Percentiles rank a stretch among this genome's conserved stretches.
phyloP scores from a whole-genome alignment of 371 early-diverging fungal genomes.

The Rhizopus delemar region DNA sequence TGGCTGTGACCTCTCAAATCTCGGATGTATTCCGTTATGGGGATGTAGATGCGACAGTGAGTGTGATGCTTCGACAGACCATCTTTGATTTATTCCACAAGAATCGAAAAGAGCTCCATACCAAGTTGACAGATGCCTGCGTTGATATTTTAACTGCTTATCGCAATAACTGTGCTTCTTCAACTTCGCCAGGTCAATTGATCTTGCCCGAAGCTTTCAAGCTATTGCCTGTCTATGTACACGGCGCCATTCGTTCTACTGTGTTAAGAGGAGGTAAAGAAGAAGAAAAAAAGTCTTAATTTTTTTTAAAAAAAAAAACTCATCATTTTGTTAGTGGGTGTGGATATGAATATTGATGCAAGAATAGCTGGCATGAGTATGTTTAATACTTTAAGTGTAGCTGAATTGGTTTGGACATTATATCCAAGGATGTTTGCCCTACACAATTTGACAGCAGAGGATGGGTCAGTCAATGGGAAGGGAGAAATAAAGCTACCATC shows the following conservation, averaged over 20 bases:
- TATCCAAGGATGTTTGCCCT: constrained; percentile 87
- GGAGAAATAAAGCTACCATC: constrained; percentile 63
- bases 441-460: constrained; percentile 59
- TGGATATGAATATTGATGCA: constrained; percentile 70
- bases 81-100: constrained; percentile 70
- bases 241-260: constrained; percentile 79
- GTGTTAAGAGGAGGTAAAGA: constrained; percentile 71
- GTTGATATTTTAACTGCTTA: constrained; percentile 90
- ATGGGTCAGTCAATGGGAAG: constrained; percentile 36
- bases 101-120: constrained; percentile 79
- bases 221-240: constrained; percentile 87
- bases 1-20: constrained; percentile 76
- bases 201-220: constrained; percentile 97
- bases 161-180: constrained; percentile 88
- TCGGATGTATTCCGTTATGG: constrained; percentile 90
- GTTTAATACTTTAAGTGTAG: constrained; percentile 74
- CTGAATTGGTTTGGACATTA: constrained; percentile 72
- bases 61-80: constrained; percentile 81
- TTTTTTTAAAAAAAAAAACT: background rate
- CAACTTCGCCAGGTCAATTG: constrained; percentile 90
- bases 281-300: background rate
- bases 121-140: constrained; percentile 82
- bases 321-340: constrained; percentile 38
- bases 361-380: constrained; percentile 79
- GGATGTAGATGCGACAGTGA: constrained; percentile 89